Conservation (phyloP, 441 rosid species). For the Gossypium lobatum region DNA sequence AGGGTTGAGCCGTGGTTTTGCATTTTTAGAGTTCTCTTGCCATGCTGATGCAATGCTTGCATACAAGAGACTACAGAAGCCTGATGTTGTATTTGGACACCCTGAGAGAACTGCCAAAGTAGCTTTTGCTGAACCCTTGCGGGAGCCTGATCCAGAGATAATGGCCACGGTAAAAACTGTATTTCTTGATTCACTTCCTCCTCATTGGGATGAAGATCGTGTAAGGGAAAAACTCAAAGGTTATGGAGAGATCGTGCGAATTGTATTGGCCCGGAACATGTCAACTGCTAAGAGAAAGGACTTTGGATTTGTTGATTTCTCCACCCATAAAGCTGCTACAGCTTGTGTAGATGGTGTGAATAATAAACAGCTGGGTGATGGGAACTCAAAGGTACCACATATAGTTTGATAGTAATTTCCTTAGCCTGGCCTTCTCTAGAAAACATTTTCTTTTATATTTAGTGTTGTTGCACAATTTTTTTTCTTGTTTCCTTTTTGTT, state of each 20-base stretch:
- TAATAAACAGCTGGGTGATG: conserved; percentile 34
- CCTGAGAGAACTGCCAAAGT: conserved; percentile 63
- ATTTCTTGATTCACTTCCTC: conserved; percentile 64
- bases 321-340: conserved; percentile 50
- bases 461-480: neutral
- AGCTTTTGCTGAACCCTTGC: conserved; percentile 66
- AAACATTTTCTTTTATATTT: neutral
- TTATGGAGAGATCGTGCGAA: conserved; percentile 40
- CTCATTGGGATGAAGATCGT: conserved; percentile 58
- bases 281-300: conserved; percentile 64
- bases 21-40: conserved; percentile 62
- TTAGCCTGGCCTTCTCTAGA: neutral
- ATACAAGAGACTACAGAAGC: conserved; percentile 64
- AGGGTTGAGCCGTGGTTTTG: conserved; percentile 69
- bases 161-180: conserved; percentile 67
- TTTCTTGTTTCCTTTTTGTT: conserved; percentile 5
- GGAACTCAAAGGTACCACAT: conserved; percentile 39
- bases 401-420: conserved; percentile 1
- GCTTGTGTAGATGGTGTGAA: conserved; percentile 52
- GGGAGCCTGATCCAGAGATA: conserved; percentile 65
- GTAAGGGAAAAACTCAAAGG: conserved; percentile 38
- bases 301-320: conserved; percentile 59
- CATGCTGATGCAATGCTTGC: conserved; percentile 60
- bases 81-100: conserved; percentile 66
- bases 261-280: conserved; percentile 62